Percentiles rank a stretch among this genome's conserved stretches.
These are phyloP conservation scores for Ilyonectria mors-panacis DNA, from an alignment of 2,329 filamentous ascomycete genomes.

Conservation along the genomic window DNA sequence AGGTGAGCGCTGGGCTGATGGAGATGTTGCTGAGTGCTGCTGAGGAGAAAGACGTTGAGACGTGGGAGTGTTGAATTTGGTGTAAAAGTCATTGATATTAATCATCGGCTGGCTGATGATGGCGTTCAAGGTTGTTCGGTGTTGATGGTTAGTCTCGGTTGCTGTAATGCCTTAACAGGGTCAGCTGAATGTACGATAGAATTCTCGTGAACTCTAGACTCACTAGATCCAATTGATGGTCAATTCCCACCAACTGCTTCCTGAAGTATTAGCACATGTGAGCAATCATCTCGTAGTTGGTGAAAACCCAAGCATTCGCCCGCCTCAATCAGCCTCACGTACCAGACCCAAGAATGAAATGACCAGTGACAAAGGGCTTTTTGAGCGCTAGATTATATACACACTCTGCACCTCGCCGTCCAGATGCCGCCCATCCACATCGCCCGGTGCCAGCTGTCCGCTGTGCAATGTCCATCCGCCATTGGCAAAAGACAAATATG, in stretches of 20 bases:
- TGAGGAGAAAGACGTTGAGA: constrained; percentile 30
- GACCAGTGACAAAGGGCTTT: constrained; percentile 46
- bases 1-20: constrained; percentile 64
- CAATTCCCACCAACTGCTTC: background rate
- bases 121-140: background rate
- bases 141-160: background rate
- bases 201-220: background rate
- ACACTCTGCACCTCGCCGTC: constrained; percentile 34
- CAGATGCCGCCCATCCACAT: constrained; percentile 31
- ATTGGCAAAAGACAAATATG: constrained; percentile 18
- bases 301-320: background rate
- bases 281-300: background rate
- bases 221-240: background rate
- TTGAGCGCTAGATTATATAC: constrained; percentile 52
- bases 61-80: constrained; percentile 34
- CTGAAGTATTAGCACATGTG: background rate
- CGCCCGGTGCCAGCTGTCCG: constrained; percentile 10
- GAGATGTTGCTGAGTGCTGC: constrained; percentile 58
- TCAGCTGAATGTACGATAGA: background rate
- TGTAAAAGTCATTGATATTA: background rate
- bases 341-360: constrained; percentile 7
- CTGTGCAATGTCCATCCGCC: constrained; percentile 9
- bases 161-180: background rate
- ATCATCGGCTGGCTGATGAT: background rate
- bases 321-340: constrained; percentile 8